A percentile compares a stretch with the other conserved stretches of the same genome.
phyloP scores from a whole-genome alignment of 257 asterid species.

The Linderniella brevidens region DNA sequence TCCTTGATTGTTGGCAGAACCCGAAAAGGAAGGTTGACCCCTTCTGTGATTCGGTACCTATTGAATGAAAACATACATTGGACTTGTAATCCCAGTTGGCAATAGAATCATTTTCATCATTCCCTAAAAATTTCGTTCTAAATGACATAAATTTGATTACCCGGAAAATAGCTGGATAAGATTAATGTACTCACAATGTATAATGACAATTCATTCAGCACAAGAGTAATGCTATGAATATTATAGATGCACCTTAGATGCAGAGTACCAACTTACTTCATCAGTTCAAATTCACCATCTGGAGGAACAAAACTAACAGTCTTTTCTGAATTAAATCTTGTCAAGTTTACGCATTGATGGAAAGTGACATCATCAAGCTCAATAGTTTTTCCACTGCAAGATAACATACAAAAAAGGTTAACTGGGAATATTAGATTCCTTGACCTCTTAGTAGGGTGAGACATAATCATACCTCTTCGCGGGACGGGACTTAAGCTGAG shows the following conservation, averaged over 20 bases:
- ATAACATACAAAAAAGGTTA: constrained; percentile 11
- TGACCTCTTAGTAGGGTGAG: constrained; percentile 91
- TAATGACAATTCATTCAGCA: no score
- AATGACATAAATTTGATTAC: no score
- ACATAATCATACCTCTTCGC: constrained; percentile 82
- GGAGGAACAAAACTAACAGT: constrained; percentile 99
- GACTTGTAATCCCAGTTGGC: no score
- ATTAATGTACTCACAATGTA: no score
- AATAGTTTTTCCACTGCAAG: constrained; percentile 89
- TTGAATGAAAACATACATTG: constrained; percentile 9
- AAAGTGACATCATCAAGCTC: constrained; percentile 99
- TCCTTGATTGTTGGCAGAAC: constrained; percentile 98
- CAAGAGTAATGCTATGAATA: no score
- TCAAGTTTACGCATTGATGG: constrained; percentile 97
- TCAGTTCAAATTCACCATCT: constrained; percentile 99
- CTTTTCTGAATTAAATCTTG: constrained; percentile 96
- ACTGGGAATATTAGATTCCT: background rate
- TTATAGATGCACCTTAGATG: no score
- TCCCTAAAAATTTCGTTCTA: no score
- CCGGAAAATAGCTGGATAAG: no score
- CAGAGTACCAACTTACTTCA: constrained; percentile 74
- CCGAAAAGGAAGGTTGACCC: constrained; percentile 97
- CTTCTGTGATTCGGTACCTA: constrained; percentile 97
- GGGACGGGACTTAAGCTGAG: constrained; percentile 95
- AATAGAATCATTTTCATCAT: no score